Base-by-base conservation (phyloP, 148 eudicot genomes). In the Cornus controversa region DNA sequence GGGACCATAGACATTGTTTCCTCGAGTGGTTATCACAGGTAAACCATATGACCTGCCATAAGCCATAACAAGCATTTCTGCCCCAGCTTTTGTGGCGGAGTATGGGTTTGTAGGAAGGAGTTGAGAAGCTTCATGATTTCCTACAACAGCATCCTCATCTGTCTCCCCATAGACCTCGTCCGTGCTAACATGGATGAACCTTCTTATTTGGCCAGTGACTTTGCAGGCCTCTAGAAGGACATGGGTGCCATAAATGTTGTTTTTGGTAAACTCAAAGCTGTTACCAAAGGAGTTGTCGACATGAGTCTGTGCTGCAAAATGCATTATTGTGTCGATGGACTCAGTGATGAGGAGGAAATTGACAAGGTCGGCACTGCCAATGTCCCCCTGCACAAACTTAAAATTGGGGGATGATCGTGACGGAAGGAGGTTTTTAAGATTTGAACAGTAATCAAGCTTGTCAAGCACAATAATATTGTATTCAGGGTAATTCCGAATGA, bases 101-200 rank as follows among this genome's bases (percentile, higher is more conserved):
- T 93, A 93, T 10, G 95, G 93, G 74, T 93, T 93, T 8, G 97
- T 93, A 9, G 97, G 97, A 53, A 89, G 93, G 64, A 93, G 93
- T 78, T 91, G 94, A 66, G 95, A 91, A 66, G 93, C 92, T 71
- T 93, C 97, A 60, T 89, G 89, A 76, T 88, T 90, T 13, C 97
- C 97, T 26, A 86, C 90, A 60, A 86, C 85, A 75, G 94, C 94
- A 81, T 92, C 87, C 82, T 89, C 90, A 45, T 93, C 93, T 14
- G 93, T 93, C 80, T 91, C 93, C n/a, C 97, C 97, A 75, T 91
- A 93, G 9, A 93, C 97, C 87, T 93, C 97, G 58, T 93, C 97
- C 0, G 97, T 93, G 77, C 97, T 93, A 18, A 91, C 97, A 78
- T 93, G 97, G 77, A 93, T 90, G 54, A 93, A 93, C 80, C 97